A percentile compares a stretch with the other conserved stretches of the same genome.
Conservation (phyloP, 352 stramenopile species). For the Phytophthora tubulina region DNA sequence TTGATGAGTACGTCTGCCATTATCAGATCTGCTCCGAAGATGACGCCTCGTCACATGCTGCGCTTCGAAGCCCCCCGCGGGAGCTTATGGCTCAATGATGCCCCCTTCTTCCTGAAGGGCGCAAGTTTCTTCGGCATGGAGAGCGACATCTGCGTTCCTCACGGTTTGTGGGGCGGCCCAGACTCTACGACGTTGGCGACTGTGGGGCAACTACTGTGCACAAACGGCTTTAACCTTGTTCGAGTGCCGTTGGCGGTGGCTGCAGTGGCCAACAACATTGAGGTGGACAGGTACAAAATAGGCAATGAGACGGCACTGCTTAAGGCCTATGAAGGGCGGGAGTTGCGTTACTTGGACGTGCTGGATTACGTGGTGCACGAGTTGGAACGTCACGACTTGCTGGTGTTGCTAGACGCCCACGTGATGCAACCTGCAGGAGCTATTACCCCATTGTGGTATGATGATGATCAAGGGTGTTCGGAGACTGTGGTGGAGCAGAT, state of each 20-base stretch:
- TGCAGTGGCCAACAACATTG: constrained; percentile 49
- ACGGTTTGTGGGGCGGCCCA: constrained; percentile 68
- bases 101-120: constrained; percentile 62
- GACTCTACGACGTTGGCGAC: constrained; percentile 57
- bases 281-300: constrained; percentile 53
- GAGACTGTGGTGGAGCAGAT: constrained; percentile 39
- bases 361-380: constrained; percentile 57
- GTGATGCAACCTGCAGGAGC: constrained; percentile 49
- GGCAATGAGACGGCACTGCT: constrained; percentile 51
- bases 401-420: constrained; percentile 63
- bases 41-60: constrained; percentile 17
- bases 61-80: constrained; percentile 47
- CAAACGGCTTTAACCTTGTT: constrained; percentile 63
- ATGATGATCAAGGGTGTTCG: constrained; percentile 23
- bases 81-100: constrained; percentile 45
- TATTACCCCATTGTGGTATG: constrained; percentile 63
- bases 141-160: constrained; percentile 62
- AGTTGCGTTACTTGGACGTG: constrained; percentile 62
- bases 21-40: constrained; percentile 24
- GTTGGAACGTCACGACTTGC: constrained; percentile 40
- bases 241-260: constrained; percentile 60
- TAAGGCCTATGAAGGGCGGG: constrained; percentile 35
- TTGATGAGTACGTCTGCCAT: background rate
- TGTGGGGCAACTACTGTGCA: constrained; percentile 45
- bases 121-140: constrained; percentile 76